A percentile compares a stretch with the other conserved stretches of the same genome.
Evolutionary conservation across 441 rosid genomes (phyloP).

Genomic region (Euphorbia celastroides): DNA sequence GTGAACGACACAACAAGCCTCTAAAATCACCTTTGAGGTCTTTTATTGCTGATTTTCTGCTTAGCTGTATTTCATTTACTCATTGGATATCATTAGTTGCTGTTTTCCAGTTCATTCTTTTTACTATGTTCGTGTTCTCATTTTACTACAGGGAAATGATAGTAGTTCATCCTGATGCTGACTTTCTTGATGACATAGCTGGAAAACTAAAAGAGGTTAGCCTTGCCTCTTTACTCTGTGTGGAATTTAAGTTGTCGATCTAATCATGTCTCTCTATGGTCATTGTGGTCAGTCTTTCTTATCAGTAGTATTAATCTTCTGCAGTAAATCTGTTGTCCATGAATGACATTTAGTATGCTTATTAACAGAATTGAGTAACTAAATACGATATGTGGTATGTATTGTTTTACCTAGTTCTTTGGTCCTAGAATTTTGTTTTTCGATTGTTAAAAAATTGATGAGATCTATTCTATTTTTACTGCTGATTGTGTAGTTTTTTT

Average conservation of each 20-base stretch:
- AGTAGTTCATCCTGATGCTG: conserved; percentile 84
- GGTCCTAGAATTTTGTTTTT: neutral
- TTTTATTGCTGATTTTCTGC: neutral
- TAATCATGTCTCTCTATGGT: neutral
- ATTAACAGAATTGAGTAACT: neutral
- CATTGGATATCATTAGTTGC: neutral
- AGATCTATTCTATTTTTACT: neutral
- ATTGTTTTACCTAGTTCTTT: neutral
- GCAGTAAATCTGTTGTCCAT: neutral
- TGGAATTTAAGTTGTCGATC: neutral
- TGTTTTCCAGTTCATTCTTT: neutral
- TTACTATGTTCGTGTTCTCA: neutral
- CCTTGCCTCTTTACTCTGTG: neutral
- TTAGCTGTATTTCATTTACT: neutral
- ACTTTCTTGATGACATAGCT: conserved; percentile 83
- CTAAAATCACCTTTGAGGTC: conserved; percentile 73
- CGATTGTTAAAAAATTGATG: neutral
- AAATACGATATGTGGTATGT: neutral
- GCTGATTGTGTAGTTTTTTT: neutral
- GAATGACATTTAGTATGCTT: neutral
- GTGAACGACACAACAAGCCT: conserved; percentile 88
- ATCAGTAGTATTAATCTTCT: neutral
- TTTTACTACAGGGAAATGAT: conserved; percentile 66
- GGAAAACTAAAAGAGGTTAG: conserved; percentile 82
- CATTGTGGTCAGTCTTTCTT: neutral